phyloP scores from a whole-genome alignment of 495 filamentous ascomycete genomes.

The Filosporella fistucella region DNA sequence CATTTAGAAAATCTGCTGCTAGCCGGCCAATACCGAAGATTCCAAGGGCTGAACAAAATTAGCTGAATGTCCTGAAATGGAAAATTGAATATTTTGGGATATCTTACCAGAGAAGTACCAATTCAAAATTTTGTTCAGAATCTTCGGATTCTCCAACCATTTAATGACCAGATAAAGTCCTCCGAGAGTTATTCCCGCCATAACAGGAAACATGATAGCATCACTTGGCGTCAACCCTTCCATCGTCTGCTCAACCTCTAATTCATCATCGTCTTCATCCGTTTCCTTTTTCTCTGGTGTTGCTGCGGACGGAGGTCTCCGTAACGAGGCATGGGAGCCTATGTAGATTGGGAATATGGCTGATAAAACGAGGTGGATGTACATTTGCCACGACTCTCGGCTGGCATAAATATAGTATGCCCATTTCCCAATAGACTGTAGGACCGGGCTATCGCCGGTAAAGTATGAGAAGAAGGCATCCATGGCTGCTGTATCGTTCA shows the following conservation, averaged over 20 bases:
- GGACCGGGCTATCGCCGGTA: constrained; percentile 15
- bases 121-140: constrained; percentile 80
- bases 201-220: constrained; percentile 81
- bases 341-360: constrained; percentile 71
- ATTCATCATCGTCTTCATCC: constrained; percentile 52
- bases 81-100: neutral
- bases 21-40: constrained; percentile 68
- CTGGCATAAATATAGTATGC: constrained; percentile 14
- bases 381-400: constrained; percentile 46
- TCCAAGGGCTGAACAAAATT: constrained; percentile 47
- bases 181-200: constrained; percentile 67
- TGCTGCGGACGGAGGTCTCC: constrained; percentile 75
- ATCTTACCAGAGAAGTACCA: constrained; percentile 70
- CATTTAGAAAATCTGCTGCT: constrained; percentile 59
- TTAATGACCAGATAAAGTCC: constrained; percentile 87
- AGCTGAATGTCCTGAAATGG: neutral
- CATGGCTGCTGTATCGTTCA: too few species aligned
- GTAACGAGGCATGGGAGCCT: constrained; percentile 65
- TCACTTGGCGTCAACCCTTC: constrained; percentile 78
- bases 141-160: constrained; percentile 73
- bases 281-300: constrained; percentile 43
- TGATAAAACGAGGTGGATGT: constrained; percentile 61
- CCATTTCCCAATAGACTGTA: constrained; percentile 22
- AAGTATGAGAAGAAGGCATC: constrained; percentile 5
- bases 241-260: constrained; percentile 55